These are phyloP conservation scores for Fagus crenata DNA, from an alignment of 306 rosid species.

Conservation along the genomic window DNA sequence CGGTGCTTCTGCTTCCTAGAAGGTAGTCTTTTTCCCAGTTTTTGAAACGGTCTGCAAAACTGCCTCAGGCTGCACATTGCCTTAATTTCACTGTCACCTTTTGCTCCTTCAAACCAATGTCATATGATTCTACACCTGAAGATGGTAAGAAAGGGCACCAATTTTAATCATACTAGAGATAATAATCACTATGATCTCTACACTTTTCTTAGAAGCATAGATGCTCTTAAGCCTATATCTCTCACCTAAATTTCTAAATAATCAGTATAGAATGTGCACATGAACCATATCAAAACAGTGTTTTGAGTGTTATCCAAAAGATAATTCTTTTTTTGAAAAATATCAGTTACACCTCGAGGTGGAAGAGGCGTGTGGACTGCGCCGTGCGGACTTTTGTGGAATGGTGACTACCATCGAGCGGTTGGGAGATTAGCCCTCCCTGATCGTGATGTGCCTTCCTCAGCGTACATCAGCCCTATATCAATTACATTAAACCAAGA, in stretches of 20 bases:
- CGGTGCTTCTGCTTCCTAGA: constrained; percentile 41
- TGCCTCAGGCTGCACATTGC: constrained; percentile 59
- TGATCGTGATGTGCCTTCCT: too few relatives aligned
- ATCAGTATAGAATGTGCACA: too few relatives aligned
- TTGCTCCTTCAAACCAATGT: constrained; percentile 79
- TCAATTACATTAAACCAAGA: neutral
- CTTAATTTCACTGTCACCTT: constrained; percentile 96
- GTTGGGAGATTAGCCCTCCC: too few relatives aligned
- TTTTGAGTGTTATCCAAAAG: neutral
- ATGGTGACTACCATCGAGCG: too few relatives aligned
- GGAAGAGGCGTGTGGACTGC: too few relatives aligned
- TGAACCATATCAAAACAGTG: neutral
- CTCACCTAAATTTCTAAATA: neutral
- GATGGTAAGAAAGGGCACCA: constrained; percentile 12
- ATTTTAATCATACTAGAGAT: neutral
- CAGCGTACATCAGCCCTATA: too few relatives aligned
- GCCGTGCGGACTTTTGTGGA: too few relatives aligned
- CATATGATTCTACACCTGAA: constrained; percentile 86
- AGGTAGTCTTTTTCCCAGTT: constrained; percentile 85
- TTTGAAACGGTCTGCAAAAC: constrained; percentile 80
- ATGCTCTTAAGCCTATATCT: neutral
- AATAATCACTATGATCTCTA: too few relatives aligned
- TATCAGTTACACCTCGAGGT: neutral
- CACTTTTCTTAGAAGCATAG: too few relatives aligned
- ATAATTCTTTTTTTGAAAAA: neutral